phyloP scores from a whole-genome alignment of 2,329 filamentous ascomycete species.

The Colletotrichum sp. region DNA sequence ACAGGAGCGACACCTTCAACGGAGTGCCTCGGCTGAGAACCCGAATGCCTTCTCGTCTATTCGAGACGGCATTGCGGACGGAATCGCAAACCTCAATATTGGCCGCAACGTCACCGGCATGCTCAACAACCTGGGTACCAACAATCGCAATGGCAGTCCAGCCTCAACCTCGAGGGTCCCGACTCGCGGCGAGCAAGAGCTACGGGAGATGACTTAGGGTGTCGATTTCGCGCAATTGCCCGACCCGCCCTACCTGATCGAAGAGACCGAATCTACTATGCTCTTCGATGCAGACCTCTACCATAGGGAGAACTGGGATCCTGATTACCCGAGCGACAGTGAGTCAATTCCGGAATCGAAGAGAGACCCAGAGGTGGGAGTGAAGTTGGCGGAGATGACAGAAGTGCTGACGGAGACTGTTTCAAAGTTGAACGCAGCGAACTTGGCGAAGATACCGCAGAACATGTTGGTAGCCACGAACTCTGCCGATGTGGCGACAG shows the following conservation, averaged over 20 bases:
- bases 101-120: slow-evolving; percentile 52
- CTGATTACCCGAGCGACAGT: neutral
- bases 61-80: slow-evolving; percentile 56
- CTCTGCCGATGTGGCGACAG: neutral
- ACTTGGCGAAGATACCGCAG: neutral
- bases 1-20: slow-evolving; percentile 33
- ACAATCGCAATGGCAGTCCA: slow-evolving; percentile 25
- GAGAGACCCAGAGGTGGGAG: neutral
- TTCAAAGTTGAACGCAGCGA: neutral
- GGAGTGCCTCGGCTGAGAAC: slow-evolving; percentile 50
- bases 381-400: neutral
- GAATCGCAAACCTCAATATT: slow-evolving; percentile 52
- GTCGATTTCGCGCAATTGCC: slow-evolving; percentile 38
- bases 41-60: slow-evolving; percentile 50
- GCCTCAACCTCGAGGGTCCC: slow-evolving; percentile 16
- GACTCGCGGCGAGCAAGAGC: slow-evolving; percentile 42
- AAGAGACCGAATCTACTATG: neutral
- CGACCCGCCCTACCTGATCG: slow-evolving; percentile 31
- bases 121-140: slow-evolving; percentile 36
- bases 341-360: neutral
- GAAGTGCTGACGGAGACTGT: neutral
- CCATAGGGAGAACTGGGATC: neutral
- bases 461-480: neutral
- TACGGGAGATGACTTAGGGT: slow-evolving; percentile 52
- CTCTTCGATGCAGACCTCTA: neutral